Evolutionary conservation across 441 rosid species (phyloP).

Genomic region (Melastoma candidum): DNA sequence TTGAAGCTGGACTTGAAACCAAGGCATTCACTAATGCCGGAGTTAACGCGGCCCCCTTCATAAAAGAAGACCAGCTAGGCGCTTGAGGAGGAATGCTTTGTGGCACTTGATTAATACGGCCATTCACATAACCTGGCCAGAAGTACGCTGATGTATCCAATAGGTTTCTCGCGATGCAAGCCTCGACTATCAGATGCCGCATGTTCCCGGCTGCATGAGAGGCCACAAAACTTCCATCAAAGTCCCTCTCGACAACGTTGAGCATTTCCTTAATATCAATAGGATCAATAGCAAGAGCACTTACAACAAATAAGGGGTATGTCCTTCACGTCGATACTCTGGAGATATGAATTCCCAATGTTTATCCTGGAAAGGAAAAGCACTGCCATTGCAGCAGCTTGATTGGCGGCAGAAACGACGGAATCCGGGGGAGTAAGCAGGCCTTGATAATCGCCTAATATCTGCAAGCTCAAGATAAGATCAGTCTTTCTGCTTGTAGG

Average conservation of each 20-base stretch:
- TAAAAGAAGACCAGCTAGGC: constrained; percentile 60
- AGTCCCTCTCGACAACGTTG: neutral
- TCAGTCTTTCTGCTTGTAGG: constrained; percentile 39
- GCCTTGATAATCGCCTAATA: constrained; percentile 55
- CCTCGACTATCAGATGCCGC: constrained; percentile 81
- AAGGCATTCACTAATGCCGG: constrained; percentile 49
- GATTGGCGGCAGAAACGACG: constrained; percentile 64
- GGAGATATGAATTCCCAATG: constrained; percentile 44
- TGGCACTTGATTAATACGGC: constrained; percentile 48
- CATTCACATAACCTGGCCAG: constrained; percentile 71
- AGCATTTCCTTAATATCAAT: no score
- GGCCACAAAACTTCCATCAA: constrained; percentile 16
- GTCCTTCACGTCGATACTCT: constrained; percentile 54
- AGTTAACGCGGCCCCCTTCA: constrained; percentile 50
- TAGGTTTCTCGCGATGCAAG: constrained; percentile 63
- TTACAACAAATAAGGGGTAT: constrained; percentile 55
- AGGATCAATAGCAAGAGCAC: constrained; percentile 13
- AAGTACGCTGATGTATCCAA: constrained; percentile 62
- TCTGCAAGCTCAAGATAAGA: constrained; percentile 58
- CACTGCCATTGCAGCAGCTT: constrained; percentile 63
- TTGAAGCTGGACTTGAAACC: constrained; percentile 65
- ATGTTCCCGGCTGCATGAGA: constrained; percentile 61
- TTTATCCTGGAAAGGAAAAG: constrained; percentile 53
- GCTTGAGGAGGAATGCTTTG: constrained; percentile 37
- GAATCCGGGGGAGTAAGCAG: constrained; percentile 61